A percentile compares a stretch with the other conserved stretches of the same genome.
Conservation (phyloP, 495 filamentous ascomycete genomes). For the Parachaetomium inaequale region DNA sequence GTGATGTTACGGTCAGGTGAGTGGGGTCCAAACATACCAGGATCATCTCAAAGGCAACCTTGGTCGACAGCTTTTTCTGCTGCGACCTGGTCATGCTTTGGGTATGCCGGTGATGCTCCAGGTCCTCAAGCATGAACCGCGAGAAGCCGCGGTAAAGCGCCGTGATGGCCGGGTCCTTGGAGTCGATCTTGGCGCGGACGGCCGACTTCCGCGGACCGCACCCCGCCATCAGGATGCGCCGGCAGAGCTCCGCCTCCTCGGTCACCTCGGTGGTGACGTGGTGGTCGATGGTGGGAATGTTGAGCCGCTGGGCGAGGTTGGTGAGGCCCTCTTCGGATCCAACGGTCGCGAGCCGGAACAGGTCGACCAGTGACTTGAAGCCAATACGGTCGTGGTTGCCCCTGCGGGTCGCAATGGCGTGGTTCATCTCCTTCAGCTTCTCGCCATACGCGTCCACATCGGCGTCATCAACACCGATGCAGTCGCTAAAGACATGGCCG, state of each 20-base stretch:
- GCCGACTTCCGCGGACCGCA: constrained; percentile 27
- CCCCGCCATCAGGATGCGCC: constrained; percentile 36
- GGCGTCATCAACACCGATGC: constrained; percentile 41
- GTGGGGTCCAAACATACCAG: not conserved
- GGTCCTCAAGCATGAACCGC: constrained; percentile 47
- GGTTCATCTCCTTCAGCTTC: constrained; percentile 34
- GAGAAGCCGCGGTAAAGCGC: constrained; percentile 45
- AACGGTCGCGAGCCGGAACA: constrained; percentile 16
- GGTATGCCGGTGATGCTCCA: constrained; percentile 32
- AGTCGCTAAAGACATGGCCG: constrained; percentile 45
- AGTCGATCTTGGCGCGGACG: constrained; percentile 36
- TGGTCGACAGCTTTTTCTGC: constrained; percentile 22
- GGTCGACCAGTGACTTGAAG: constrained; percentile 21
- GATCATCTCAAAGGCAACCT: constrained; percentile 25
- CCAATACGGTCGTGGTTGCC: constrained; percentile 10
- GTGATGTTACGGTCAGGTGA: not conserved
- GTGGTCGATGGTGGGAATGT: constrained; percentile 26
- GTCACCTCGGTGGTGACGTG: constrained; percentile 33
- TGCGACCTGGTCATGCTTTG: constrained; percentile 19
- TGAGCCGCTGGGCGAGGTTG: constrained; percentile 9
- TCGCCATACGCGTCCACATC: constrained; percentile 36
- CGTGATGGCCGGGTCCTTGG: constrained; percentile 32
- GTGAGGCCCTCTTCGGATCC: not conserved
- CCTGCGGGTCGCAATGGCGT: constrained; percentile 16
- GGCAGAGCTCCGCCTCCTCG: constrained; percentile 36